These are phyloP conservation scores for Xylaria sp. DNA, from an alignment of 2,329 filamentous ascomycete species.

Conservation along the genomic window DNA sequence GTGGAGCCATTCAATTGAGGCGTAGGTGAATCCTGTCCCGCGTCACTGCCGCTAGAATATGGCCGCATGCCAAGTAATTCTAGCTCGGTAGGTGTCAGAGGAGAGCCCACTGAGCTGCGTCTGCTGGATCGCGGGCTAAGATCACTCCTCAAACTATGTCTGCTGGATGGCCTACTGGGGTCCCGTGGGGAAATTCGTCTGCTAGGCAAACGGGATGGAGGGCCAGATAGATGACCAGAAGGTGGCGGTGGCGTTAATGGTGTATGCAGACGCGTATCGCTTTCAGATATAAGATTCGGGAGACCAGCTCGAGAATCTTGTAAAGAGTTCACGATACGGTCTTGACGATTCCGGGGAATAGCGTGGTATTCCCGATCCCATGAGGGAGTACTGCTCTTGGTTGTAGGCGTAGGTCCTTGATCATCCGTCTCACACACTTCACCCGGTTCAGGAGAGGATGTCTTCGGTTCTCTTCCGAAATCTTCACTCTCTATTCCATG, in stretches of 20 bases:
- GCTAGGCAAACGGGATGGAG: slow-evolving; percentile 15
- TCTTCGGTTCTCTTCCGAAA: slow-evolving; percentile 36
- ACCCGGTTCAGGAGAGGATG: slow-evolving; percentile 44
- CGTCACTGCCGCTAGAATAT: slow-evolving; percentile 40
- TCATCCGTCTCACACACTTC: slow-evolving; percentile 40
- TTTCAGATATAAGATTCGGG: not conserved
- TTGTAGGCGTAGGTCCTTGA: slow-evolving; percentile 17
- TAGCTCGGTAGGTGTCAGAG: slow-evolving; percentile 46
- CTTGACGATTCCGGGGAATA: not conserved
- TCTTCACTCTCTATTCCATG: slow-evolving; percentile 2
- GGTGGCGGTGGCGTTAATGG: slow-evolving; percentile 28
- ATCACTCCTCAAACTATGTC: slow-evolving; percentile 27
- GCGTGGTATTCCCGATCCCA: slow-evolving; percentile 19
- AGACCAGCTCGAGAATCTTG: not conserved
- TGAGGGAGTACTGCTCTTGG: slow-evolving; percentile 19
- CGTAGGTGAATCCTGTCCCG: slow-evolving; percentile 38
- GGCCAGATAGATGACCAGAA: slow-evolving; percentile 1
- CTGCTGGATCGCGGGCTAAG: slow-evolving; percentile 28
- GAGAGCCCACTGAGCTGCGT: slow-evolving; percentile 39
- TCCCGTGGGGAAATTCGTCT: slow-evolving; percentile 18
- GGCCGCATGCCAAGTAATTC: slow-evolving; percentile 46
- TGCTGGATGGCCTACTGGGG: slow-evolving; percentile 33
- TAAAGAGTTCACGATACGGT: not conserved
- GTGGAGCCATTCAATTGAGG: slow-evolving; percentile 34
- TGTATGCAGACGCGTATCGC: not conserved